Evolutionary conservation across 305 asterid genomes (phyloP), one percentile per base, ranked within the genome.

Genomic region (Nicotiana rustica): DNA sequence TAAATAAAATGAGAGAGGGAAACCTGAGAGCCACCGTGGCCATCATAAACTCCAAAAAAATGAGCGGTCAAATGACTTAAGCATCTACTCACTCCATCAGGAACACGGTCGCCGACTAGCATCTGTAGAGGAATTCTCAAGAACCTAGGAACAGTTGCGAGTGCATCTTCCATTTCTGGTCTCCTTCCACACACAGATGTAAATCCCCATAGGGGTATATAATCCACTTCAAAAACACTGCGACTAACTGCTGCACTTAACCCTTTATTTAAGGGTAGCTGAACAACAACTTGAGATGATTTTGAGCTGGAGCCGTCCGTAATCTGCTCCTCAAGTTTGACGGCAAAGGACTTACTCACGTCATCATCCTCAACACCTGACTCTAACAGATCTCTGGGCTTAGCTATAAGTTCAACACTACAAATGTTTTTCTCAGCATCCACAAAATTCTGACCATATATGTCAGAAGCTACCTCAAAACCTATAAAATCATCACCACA

Each of bases 1-100:
- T 70, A 38, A 29, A 68, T 25, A 21, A 67, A 79, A 64, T 64
- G 18, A 49, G 57, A 56, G 78, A 82, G 81, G 75, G 41, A 60
- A 84, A 96, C 99, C 94, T 96, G 98, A 81, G 91, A 92, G 81
- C 98, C 98, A 60, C 98, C 99, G 85, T 96, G 99, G 82, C 99
- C 99, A 84, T 96, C 99, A 84, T 95, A 95, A 33, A 96, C 99
- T 59, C 97, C 99, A 82, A 92, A 96, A 88, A 95, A 96, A 90
- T 96, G 99, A 25, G 93, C 90, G 0, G 93, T 90, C 86, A 93
- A 75, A 84, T 95, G 97, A 77, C 93, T 92, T 64, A 93, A 84
- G 55, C 82, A 81, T 60, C 91, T 82, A 3, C 69, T 84, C 69
- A 80, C 84, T 60, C 94, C 94, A 86, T 93, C 94, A 67, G 83